phyloP scores from a whole-genome alignment of 2,329 filamentous ascomycete genomes.

The Metarhizium brunneum region DNA sequence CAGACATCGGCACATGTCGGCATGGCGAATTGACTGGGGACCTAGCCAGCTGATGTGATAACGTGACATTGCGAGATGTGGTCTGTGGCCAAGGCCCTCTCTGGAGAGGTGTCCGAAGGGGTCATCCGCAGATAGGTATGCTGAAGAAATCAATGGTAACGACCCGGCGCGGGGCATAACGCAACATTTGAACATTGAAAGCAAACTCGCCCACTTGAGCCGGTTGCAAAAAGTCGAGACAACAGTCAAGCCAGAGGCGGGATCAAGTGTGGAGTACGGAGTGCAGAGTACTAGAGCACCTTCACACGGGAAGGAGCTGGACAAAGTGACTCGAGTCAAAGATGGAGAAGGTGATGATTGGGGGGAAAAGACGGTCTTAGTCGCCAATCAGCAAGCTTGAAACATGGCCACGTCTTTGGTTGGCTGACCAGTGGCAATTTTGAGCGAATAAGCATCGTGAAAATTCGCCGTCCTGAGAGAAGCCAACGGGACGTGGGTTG shows the following conservation, averaged over 20 bases:
- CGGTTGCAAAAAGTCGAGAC: neutral
- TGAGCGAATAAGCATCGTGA: slow-evolving; percentile 12
- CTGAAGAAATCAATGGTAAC: no score
- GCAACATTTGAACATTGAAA: no score
- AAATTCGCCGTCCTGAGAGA: neutral
- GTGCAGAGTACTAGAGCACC: neutral
- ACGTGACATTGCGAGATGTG: no score
- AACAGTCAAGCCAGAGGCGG: neutral
- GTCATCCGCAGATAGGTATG: no score
- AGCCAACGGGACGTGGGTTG: neutral
- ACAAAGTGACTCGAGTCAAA: neutral
- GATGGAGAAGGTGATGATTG: slow-evolving; percentile 1
- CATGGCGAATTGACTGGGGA: no score
- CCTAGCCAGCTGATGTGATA: no score
- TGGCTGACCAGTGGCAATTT: neutral
- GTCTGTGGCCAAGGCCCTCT: no score
- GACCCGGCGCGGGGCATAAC: no score
- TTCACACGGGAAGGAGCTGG: slow-evolving; percentile 2
- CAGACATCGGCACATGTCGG: neutral
- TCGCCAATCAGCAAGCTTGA: slow-evolving; percentile 3
- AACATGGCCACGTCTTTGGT: slow-evolving; percentile 5
- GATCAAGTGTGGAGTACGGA: neutral
- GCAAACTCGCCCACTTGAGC: no score
- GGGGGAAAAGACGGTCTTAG: neutral
- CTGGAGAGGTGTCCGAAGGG: no score